Base-by-base conservation (phyloP, 306 rosid genomes). In the Geum urbanum region DNA sequence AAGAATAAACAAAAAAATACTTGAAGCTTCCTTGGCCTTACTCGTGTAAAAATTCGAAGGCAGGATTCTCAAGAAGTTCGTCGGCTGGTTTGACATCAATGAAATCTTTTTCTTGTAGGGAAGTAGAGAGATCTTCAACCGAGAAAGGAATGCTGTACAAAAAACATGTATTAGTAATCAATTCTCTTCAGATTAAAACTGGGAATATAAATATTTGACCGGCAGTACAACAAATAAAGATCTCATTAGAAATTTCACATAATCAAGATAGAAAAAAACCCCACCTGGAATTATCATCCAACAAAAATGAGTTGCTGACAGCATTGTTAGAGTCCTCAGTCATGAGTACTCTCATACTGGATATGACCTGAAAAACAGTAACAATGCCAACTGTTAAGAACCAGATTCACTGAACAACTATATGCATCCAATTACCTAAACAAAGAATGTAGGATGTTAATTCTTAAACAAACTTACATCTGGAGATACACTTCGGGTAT, bases 231-330 rank as follows among this genome's bases (percentile, higher is more conserved):
- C 40, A 54, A 13, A 53, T 20, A 19, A 8, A 15, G 0, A 44
- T 14, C 22, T 1, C 50, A 41, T 54, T 16, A 40, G 69, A 40
- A 8, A 58, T 12, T 61, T 19, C 48, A 69, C 53, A 50, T 9
- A 32, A 32, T 22, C 7, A 72, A 14, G 50, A 52, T 41, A n/a
- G 18, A 45, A 53, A 16, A 16, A 19, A 79, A 10, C 66, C 82
- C 76, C 69, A 95, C 99, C 99, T 89, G 76, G 99, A 95, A 81
- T 82, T 89, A 80, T 95, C 99, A 75, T 95, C 99, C 87, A 95
- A 82, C 84, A 95, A 84, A 91, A 91, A 95, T 79, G 99, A 91
- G 84, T 88, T 95, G 79, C 96, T 90, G 50, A 69, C 95, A 66
- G 99, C 89, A 81, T 87, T 85, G 76, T 91, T 95, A 52, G 96